Base-by-base conservation (phyloP, 768 basidiomycete genomes). In the Boletellus sp. region DNA sequence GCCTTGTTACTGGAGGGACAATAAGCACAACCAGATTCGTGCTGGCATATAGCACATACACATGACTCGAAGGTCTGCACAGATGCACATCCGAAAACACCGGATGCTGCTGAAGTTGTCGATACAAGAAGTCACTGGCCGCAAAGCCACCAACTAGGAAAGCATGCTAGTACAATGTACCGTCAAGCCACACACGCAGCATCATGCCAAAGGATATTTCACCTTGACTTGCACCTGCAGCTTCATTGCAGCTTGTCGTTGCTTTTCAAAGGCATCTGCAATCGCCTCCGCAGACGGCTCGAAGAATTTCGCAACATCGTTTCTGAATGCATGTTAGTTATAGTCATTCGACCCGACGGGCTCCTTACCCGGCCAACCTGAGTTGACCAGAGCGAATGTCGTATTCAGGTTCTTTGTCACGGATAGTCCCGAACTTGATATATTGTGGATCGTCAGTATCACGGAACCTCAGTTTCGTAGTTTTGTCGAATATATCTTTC, bases 101-200 rank as follows among this genome's bases (percentile, higher is more conserved):
- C 0, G 78, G 46, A 35, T 10, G 23, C 19, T 7, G 17, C 71
- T 74, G 47, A 2, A 43, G 12, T 17, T 31, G 6, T 9, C 17
- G 31, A 34, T 44, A 37, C 69, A 39, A 13, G 38, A 39, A 39
- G 6, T 39, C 38, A 12, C 38, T 39, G 10, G 76, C 73, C 0
- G 74, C 73, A 52, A 78, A 80, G 0, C 78, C 77, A 2, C 79
- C 78, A 1, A 80, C 77, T 2, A 83, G 69, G 36, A 78, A 72
- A 17, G 74, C 68, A 15, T 68, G 47, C 70, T 69, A 34, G 6
- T 11, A 26, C 2, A 20, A 5, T 6, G 8, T 26, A 26, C 15
- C 11, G 19, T 59, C 12, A 41, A 40, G 16, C 5, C 1, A 6
- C n/a, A 7, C 9, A 16, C 9, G 31, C 4, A 47, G 1, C 8